Evolutionary conservation across 2,329 filamentous ascomycete species (phyloP).

Genomic region (Colletotrichum sp.): DNA sequence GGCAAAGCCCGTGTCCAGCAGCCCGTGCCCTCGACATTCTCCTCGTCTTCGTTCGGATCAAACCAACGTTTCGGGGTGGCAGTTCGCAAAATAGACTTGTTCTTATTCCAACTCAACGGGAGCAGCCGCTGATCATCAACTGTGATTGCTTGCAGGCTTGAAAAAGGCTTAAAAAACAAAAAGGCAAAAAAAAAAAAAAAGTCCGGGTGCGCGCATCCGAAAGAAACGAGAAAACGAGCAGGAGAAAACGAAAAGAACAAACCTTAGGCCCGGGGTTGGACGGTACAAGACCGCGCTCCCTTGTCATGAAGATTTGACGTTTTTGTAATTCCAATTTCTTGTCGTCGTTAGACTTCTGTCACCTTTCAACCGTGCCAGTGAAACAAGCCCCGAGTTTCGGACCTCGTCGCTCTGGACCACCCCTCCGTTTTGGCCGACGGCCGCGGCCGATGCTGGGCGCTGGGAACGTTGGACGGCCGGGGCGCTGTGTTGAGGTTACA

Average conservation of each 20-base stretch:
- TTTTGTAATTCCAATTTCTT: neutral
- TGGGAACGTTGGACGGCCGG: neutral
- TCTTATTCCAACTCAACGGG: neutral
- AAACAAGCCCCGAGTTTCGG: constrained; percentile 20
- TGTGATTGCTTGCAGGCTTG: neutral
- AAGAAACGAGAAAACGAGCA: neutral
- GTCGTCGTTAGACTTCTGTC: neutral
- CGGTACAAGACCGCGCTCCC: neutral
- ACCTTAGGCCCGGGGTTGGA: neutral
- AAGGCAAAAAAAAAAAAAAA: neutral
- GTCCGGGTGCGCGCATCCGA: neutral
- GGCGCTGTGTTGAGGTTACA: neutral
- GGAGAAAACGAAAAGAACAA: neutral
- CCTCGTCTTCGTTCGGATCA: neutral
- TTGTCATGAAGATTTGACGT: neutral
- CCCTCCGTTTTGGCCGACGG: neutral
- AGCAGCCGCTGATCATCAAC: neutral
- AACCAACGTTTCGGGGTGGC: neutral
- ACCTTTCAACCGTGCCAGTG: neutral
- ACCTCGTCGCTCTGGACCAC: neutral
- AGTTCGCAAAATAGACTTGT: neutral
- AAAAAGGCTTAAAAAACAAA: neutral
- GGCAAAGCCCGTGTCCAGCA: neutral
- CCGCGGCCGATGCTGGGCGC: neutral
- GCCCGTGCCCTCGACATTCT: neutral